A percentile compares a stretch with the other conserved stretches of the same genome.
Evolutionary conservation across 192 early-diverging fungal genomes (phyloP).

Genomic region (Backusella liffmaniae): DNA sequence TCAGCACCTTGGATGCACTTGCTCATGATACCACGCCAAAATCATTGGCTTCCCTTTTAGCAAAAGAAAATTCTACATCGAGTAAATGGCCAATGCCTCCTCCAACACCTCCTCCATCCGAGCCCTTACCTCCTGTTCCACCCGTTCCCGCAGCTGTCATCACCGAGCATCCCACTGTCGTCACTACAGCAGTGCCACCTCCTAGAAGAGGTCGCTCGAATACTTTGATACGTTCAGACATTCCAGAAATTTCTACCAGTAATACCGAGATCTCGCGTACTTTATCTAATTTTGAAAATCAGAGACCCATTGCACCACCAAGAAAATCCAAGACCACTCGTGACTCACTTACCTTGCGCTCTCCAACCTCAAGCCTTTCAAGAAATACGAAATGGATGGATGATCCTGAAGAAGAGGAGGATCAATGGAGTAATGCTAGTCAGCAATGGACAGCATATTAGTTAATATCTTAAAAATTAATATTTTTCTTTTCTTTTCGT

Average conservation of each 20-base stretch:
- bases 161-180: background rate
- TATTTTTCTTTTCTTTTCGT: background rate
- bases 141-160: background rate
- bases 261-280: background rate
- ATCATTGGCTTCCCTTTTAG: background rate
- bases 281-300: background rate
- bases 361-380: background rate
- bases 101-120: conserved; percentile 23
- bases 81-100: conserved; percentile 17
- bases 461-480: background rate
- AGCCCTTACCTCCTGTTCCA: conserved; percentile 19
- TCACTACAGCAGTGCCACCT: background rate
- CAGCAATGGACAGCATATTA: background rate
- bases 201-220: conserved; percentile 5
- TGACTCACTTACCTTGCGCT: background rate
- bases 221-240: background rate
- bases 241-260: background rate
- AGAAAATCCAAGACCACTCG: background rate
- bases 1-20: background rate
- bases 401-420: conserved; percentile 12
- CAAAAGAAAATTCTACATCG: background rate
- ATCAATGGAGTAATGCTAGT: background rate
- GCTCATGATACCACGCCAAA: background rate
- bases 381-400: conserved; percentile 25
- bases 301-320: background rate